Percentiles rank a stretch among this genome's conserved stretches.
Evolutionary conservation across 2,329 filamentous ascomycete species (phyloP).

Genomic region (Diaporthe citrichinensis): DNA sequence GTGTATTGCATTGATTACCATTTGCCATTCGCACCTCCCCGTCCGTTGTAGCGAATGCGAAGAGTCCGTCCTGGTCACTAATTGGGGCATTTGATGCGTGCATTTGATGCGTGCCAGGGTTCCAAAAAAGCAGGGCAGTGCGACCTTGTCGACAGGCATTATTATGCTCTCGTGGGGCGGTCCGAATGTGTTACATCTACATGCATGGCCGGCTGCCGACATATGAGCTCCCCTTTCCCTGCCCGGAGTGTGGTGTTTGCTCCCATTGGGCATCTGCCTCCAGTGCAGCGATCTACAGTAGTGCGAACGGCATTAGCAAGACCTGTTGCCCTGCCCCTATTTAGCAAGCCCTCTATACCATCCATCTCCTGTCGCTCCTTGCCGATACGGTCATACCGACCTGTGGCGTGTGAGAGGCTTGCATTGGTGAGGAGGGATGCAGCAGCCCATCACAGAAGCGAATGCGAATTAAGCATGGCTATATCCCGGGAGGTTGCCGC

Average conservation of each 20-base stretch:
- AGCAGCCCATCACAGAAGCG: background rate
- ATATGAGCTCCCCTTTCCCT: background rate
- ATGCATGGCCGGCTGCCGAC: background rate
- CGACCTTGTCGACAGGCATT: background rate
- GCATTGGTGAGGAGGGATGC: background rate
- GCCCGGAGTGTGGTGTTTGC: background rate
- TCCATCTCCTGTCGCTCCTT: background rate
- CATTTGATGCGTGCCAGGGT: constrained; percentile 4
- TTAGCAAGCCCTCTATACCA: background rate
- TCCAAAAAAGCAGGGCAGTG: background rate
- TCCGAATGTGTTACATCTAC: background rate
- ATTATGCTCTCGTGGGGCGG: background rate
- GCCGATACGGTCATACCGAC: background rate
- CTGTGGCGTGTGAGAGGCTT: background rate
- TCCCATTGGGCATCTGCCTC: background rate
- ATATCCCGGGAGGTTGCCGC: constrained; percentile 13
- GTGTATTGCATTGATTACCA: background rate
- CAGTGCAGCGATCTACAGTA: background rate
- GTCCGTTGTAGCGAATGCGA: background rate
- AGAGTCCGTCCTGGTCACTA: background rate
- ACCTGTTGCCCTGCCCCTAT: background rate
- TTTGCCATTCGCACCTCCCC: background rate
- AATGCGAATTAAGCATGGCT: background rate
- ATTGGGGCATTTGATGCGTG: background rate
- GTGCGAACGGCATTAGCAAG: background rate